Percentiles rank a stretch among this genome's conserved stretches.
phyloP scores from a whole-genome alignment of 1,284 basidiomycete species.

The Ganoderma resinaceum region DNA sequence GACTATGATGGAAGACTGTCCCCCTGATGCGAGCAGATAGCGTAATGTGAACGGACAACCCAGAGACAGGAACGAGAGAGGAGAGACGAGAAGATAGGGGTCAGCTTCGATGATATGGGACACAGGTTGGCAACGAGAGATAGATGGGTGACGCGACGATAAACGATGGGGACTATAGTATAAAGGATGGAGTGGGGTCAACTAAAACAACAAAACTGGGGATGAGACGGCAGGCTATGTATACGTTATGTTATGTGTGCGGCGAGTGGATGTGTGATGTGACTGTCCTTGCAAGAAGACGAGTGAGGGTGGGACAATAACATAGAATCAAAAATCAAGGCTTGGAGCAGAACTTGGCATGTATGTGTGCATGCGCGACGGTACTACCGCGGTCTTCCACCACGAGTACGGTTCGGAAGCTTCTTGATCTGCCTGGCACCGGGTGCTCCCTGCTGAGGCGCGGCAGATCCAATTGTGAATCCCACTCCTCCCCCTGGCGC shows the following conservation, averaged over 20 bases:
- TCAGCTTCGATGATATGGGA: slow-evolving; percentile 10
- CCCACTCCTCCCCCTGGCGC: slow-evolving; percentile 30
- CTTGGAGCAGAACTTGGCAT: slow-evolving; percentile 4
- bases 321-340: slow-evolving; percentile 11
- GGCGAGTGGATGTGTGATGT: slow-evolving; percentile 19
- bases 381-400: slow-evolving; percentile 34
- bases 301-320: slow-evolving; percentile 14
- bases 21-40: slow-evolving; percentile 30
- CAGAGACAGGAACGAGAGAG: slow-evolving; percentile 3
- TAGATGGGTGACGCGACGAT: slow-evolving; percentile 21
- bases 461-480: slow-evolving; percentile 44
- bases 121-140: slow-evolving; percentile 6
- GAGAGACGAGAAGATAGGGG: slow-evolving; percentile 7
- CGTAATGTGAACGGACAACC: slow-evolving; percentile 21
- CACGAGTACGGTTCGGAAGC: slow-evolving; percentile 40
- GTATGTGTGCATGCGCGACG: slow-evolving; percentile 12
- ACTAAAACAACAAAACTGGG: slow-evolving; percentile 19
- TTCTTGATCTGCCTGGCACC: slow-evolving; percentile 39
- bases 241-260: slow-evolving; percentile 22
- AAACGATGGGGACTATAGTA: slow-evolving; percentile 11
- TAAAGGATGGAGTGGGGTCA: slow-evolving; percentile 5
- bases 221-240: slow-evolving; percentile 20
- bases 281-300: slow-evolving; percentile 23
- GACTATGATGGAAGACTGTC: slow-evolving; percentile 21
- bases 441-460: slow-evolving; percentile 30